Percentiles rank a stretch among this genome's conserved stretches.
Evolutionary conservation across 352 stramenopile species (phyloP).

Genomic region (Plasmopara viticola): DNA sequence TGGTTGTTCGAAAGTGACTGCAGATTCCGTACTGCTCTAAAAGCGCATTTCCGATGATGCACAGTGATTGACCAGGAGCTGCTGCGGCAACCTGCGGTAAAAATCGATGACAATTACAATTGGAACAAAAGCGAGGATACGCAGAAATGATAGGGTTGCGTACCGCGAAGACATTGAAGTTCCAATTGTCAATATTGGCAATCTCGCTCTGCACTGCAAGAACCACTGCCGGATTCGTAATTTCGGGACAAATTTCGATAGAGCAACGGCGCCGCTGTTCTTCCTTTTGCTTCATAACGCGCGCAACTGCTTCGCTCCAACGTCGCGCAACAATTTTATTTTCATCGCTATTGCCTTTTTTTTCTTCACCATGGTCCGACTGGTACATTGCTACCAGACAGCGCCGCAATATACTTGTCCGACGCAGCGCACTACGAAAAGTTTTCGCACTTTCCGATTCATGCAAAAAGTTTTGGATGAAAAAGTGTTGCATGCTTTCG

Average conservation of each 20-base stretch:
- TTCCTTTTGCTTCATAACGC: slow-evolving; percentile 33
- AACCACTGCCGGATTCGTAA: slow-evolving; percentile 40
- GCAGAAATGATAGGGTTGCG: neutral
- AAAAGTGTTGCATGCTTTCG: slow-evolving; percentile 79
- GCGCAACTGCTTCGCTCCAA: slow-evolving; percentile 34
- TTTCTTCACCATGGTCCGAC: slow-evolving; percentile 14
- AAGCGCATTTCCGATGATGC: slow-evolving; percentile 68
- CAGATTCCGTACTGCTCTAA: slow-evolving; percentile 66
- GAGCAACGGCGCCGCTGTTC: slow-evolving; percentile 27
- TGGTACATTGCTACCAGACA: slow-evolving; percentile 72
- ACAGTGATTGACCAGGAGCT: slow-evolving; percentile 49
- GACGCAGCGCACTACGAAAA: slow-evolving; percentile 56
- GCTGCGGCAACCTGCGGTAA: slow-evolving; percentile 35
- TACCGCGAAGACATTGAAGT: slow-evolving; percentile 69
- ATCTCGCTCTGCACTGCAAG: slow-evolving; percentile 47
- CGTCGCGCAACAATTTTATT: slow-evolving; percentile 26
- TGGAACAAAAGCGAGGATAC: neutral
- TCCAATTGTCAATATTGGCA: slow-evolving; percentile 49
- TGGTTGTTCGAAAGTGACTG: slow-evolving; percentile 55
- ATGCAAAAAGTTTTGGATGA: slow-evolving; percentile 84
- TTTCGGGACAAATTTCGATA: slow-evolving; percentile 54
- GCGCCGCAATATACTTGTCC: slow-evolving; percentile 65
- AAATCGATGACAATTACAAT: slow-evolving; percentile 2
- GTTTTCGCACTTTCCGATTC: slow-evolving; percentile 67
- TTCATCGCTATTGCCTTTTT: slow-evolving; percentile 18